Evolutionary conservation across 805 yeast genomes (phyloP).

Genomic region (Metschnikowia corniflorae): DNA sequence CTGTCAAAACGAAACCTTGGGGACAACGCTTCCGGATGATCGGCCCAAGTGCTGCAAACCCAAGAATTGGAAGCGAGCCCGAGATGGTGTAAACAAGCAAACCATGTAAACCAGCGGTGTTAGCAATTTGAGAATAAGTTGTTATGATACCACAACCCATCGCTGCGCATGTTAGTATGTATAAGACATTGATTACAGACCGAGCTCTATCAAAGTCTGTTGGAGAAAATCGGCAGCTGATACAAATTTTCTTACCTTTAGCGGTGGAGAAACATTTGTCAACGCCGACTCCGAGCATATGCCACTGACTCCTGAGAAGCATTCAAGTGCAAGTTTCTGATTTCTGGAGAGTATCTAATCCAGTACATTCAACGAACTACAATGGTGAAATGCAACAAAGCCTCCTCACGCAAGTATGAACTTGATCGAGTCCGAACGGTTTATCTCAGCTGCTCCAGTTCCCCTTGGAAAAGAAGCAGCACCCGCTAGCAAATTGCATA

Average conservation of each 20-base stretch:
- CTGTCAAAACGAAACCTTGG: conserved; percentile 85
- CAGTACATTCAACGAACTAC: too few species aligned
- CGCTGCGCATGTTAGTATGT: conserved; percentile 41
- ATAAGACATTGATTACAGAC: too few species aligned
- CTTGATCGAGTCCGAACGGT: conserved; percentile 83
- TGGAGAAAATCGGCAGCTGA: too few species aligned
- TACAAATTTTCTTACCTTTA: too few species aligned
- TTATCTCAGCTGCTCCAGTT: conserved; percentile 55
- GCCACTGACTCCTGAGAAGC: too few species aligned
- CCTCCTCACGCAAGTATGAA: conserved; percentile 79
- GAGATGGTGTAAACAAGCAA: conserved; percentile 72
- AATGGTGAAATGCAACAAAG: conserved; percentile 15
- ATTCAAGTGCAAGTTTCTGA: too few species aligned
- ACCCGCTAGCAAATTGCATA: conserved; percentile 42
- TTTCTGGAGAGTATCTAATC: too few species aligned
- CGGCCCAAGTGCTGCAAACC: conserved; percentile 85
- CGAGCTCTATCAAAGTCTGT: too few species aligned
- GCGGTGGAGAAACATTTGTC: too few species aligned
- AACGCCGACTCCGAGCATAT: too few species aligned
- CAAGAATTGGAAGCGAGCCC: conserved; percentile 79
- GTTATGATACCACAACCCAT: conserved; percentile 87
- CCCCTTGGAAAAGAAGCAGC: conserved; percentile 29
- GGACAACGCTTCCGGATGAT: conserved; percentile 75
- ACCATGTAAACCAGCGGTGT: conserved; percentile 83
- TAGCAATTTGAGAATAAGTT: conserved; percentile 84